Conservation (phyloP, 257 asterid species). For the Fraxinus excelsior region DNA sequence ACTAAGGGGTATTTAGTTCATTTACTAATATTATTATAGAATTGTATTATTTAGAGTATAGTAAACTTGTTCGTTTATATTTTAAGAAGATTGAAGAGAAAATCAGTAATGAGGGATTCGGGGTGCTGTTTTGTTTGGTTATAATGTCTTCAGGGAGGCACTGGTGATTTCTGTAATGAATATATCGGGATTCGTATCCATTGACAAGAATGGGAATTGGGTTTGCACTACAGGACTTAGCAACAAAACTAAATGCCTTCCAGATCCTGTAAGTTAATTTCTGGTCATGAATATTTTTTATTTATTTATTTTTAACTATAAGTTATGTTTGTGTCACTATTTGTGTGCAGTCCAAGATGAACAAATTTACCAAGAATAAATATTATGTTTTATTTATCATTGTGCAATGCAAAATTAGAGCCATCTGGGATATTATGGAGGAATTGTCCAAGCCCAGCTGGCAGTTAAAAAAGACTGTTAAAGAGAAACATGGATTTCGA, state of each 20-base stretch:
- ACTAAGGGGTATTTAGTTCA: constrained; percentile 28
- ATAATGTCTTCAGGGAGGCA: constrained; percentile 58
- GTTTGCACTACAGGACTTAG: constrained; percentile 51
- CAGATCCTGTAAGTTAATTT: constrained; percentile 66
- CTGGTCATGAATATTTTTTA: no score
- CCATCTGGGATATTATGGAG: not conserved
- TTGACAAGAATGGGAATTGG: constrained; percentile 76
- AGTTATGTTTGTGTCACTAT: not conserved
- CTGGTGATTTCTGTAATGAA: constrained; percentile 67
- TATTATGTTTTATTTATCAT: not conserved
- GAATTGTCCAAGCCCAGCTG: not conserved
- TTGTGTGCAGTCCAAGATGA: not conserved
- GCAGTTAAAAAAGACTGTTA: not conserved
- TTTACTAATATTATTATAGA: not conserved
- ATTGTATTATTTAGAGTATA: not conserved
- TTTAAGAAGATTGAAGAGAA: constrained; percentile 3
- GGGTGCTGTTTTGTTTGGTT: constrained; percentile 9
- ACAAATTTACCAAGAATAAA: not conserved
- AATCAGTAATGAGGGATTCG: constrained; percentile 16
- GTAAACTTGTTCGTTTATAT: constrained; percentile 1
- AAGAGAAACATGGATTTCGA: constrained; percentile 2
- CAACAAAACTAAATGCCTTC: constrained; percentile 46
- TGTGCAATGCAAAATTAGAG: not conserved
- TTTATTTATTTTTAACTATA: not conserved
- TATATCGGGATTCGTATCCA: constrained; percentile 61